phyloP scores from a whole-genome alignment of 164 flowering plant genomes.

The Amborella trichopoda region DNA sequence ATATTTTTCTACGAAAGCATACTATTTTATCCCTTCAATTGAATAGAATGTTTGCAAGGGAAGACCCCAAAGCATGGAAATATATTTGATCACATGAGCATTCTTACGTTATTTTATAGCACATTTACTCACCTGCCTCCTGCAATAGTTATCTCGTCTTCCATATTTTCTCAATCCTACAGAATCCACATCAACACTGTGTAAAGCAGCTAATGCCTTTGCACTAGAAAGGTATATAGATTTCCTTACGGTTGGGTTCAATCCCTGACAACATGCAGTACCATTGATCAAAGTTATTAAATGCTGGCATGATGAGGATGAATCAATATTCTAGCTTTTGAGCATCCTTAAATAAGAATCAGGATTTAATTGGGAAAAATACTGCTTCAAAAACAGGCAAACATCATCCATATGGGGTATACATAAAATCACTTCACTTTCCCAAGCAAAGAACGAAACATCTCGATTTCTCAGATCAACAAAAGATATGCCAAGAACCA shows the following conservation, averaged over 20 bases:
- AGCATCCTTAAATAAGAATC: too few relatives aligned
- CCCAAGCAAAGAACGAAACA: not conserved
- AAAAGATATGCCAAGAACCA: not conserved
- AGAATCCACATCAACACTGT: slow-evolving; percentile 59
- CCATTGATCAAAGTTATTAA: too few relatives aligned
- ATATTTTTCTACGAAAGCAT: too few relatives aligned
- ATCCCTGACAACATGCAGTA: slow-evolving; percentile 58
- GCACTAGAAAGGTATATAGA: slow-evolving; percentile 61
- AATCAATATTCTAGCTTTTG: too few relatives aligned
- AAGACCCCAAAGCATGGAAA: too few relatives aligned
- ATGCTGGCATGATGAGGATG: too few relatives aligned
- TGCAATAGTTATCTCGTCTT: slow-evolving; percentile 61
- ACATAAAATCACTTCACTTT: not conserved
- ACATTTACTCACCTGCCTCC: slow-evolving; percentile 60
- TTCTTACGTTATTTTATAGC: not conserved
- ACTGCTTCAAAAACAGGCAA: not conserved
- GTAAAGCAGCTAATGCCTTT: slow-evolving; percentile 59
- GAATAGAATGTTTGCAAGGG: too few relatives aligned
- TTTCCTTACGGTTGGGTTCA: slow-evolving; percentile 47
- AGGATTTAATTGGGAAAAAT: not conserved
- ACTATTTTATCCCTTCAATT: too few relatives aligned
- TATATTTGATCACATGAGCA: too few relatives aligned
- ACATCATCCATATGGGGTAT: not conserved
- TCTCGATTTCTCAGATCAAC: not conserved
- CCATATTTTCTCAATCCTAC: slow-evolving; percentile 75